Base-by-base conservation (phyloP, 2,329 filamentous ascomycete genomes). In the Aspergillus arachidicola region DNA sequence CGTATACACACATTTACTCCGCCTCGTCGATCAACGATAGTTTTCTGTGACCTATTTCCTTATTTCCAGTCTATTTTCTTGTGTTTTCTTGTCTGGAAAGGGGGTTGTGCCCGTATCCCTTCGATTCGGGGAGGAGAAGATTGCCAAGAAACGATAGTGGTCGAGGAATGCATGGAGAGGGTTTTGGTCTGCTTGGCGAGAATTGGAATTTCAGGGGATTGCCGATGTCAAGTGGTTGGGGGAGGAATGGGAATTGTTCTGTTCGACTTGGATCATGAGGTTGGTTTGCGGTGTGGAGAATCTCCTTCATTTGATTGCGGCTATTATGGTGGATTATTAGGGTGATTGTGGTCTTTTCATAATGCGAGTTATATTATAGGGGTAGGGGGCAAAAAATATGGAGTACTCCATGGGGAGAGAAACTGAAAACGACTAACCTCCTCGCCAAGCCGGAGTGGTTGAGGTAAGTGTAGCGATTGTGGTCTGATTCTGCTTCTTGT, bases 51-150 rank as follows among this genome's bases (percentile, higher is more conserved):
- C 26, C 6, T 6, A 28, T 28, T 28, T 28, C 26, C 26, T 28
- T 28, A 28, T 28, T 28, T 28, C 26, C 6, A 28, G 26, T 6
- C 26, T 28, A 28, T 23, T 12, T 23, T 23, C n/a, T 23, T 7
- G 6, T 48, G 16, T 48, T 48, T 51, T 21, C 28, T 34, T 51
- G 19, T n/a, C 28, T 30, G 32, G 34, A 14, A 12, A 6, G 46
- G 51, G 50, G 51, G 51, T n/a, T 14, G 51, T 54, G 51, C 51
- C 26, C 26, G 12, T 54, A 54, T 54, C 51, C 51, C 51, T 54
- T 54, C 12, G 3, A 19, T 36, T 26, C 21, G 26, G 26, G n/a
- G n/a, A 4, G 43, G 34, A 16, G n/a, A 7, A 41, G 26, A 3
- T 19, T 54, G 51, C 51, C 51, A 54, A 54, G 51, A 54, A 54